phyloP scores from a whole-genome alignment of 1,139 yeast species.

The Sugiyamaella pinicola region DNA sequence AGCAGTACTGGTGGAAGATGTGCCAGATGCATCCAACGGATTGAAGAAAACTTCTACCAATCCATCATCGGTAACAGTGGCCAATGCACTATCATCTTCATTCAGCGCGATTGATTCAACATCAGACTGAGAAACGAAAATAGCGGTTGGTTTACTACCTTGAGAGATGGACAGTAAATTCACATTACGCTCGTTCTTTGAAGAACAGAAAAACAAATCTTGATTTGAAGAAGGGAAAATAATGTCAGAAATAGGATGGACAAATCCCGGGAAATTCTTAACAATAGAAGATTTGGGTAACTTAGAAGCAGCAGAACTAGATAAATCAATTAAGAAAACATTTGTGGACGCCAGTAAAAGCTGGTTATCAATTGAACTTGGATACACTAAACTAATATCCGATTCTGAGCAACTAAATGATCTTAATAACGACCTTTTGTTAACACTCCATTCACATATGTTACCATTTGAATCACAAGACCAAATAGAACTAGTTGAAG shows the following conservation, averaged over 20 bases:
- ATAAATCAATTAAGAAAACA: slow-evolving; percentile 53
- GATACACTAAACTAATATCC: slow-evolving; percentile 34
- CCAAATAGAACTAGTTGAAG: slow-evolving; percentile 49
- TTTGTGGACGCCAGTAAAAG: slow-evolving; percentile 68
- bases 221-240: slow-evolving; percentile 23
- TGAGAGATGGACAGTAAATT: slow-evolving; percentile 61
- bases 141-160: slow-evolving; percentile 29
- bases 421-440: slow-evolving; percentile 47
- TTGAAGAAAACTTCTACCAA: slow-evolving; percentile 63
- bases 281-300: slow-evolving; percentile 22
- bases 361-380: slow-evolving; percentile 41
- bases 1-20: slow-evolving; percentile 20
- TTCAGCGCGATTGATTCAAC: slow-evolving; percentile 49
- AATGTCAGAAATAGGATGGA: slow-evolving; percentile 30
- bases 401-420: slow-evolving; percentile 49
- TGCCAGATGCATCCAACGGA: slow-evolving; percentile 43
- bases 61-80: slow-evolving; percentile 67
- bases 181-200: slow-evolving; percentile 75
- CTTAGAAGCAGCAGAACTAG: slow-evolving; percentile 23
- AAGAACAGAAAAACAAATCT: slow-evolving; percentile 45
- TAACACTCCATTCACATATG: slow-evolving; percentile 65
- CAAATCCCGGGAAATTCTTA: slow-evolving; percentile 36
- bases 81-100: slow-evolving; percentile 48
- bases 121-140: slow-evolving; percentile 68
- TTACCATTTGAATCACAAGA: slow-evolving; percentile 64